Evolutionary conservation across 2,329 filamentous ascomycete species (phyloP).

Genomic region (Phaeosphaeriaceae sp.): DNA sequence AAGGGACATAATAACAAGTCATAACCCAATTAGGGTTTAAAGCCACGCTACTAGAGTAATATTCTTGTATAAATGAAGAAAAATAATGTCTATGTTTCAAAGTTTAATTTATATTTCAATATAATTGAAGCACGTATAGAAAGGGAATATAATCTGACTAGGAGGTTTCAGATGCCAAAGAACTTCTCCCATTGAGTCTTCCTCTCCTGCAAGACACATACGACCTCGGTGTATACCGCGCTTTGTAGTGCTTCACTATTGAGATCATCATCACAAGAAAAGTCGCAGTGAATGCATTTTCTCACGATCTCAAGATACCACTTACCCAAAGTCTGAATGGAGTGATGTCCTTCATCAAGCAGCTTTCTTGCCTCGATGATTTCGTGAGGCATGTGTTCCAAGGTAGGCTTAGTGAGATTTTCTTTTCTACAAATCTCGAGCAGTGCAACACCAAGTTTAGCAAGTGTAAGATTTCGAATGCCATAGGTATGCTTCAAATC

Average conservation of each 20-base stretch:
- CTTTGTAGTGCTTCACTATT: constrained; percentile 6
- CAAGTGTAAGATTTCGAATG: constrained; percentile 15
- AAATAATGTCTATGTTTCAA: too few relatives aligned
- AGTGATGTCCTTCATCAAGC: constrained; percentile 1
- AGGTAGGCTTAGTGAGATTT: not conserved
- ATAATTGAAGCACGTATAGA: too few relatives aligned
- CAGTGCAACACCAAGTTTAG: constrained; percentile 17
- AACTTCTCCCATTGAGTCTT: constrained; percentile 6
- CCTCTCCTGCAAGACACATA: constrained; percentile 10
- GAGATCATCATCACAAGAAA: constrained; percentile 10
- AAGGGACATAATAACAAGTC: too few relatives aligned
- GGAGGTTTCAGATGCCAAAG: not conserved
- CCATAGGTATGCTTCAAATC: constrained; percentile 7
- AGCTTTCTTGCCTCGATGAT: constrained; percentile 5
- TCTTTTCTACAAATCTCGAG: constrained; percentile 13
- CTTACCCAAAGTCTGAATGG: constrained; percentile 2
- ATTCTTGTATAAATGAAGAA: too few relatives aligned
- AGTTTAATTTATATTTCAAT: too few relatives aligned
- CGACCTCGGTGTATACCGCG: constrained; percentile 12
- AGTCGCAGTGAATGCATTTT: constrained; percentile 14
- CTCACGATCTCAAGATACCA: constrained; percentile 8
- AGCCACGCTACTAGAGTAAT: too few relatives aligned
- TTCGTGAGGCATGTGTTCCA: not conserved
- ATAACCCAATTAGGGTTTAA: too few relatives aligned
- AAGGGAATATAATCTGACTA: too few relatives aligned